A percentile compares a stretch with the other conserved stretches of the same genome.
Evolutionary conservation across 805 yeast species (phyloP).

Genomic region (Wickerhamomyces canadensis): DNA sequence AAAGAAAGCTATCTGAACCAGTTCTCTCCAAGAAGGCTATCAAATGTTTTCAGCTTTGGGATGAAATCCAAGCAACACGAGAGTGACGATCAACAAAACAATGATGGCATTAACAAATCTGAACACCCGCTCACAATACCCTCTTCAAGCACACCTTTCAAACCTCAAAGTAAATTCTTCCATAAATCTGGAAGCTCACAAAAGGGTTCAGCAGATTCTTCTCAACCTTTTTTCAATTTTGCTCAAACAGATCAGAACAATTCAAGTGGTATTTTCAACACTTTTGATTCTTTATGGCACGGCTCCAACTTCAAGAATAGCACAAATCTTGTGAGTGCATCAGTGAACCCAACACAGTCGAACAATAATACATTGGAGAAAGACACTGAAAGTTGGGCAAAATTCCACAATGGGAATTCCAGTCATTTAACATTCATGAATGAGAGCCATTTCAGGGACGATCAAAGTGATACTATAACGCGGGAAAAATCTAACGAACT

Average conservation of each 20-base stretch:
- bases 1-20: conserved; percentile 14
- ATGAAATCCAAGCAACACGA: conserved; percentile 10
- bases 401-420: conserved; percentile 7
- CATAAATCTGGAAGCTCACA: conserved; percentile 8
- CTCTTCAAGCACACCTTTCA: neutral
- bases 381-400: conserved; percentile 16
- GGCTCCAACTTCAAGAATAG: conserved; percentile 2
- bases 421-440: neutral
- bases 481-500: conserved; percentile 2
- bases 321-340: conserved; percentile 12
- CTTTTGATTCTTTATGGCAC: conserved; percentile 15
- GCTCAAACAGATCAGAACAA: neutral
- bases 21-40: conserved; percentile 27
- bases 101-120: neutral
- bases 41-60: conserved; percentile 25
- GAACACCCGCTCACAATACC: neutral
- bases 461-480: too few relatives aligned
- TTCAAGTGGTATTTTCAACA: conserved; percentile 4
- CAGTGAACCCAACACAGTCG: conserved; percentile 8
- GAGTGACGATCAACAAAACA: too few relatives aligned
- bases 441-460: too few relatives aligned
- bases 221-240: conserved; percentile 1
- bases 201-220: neutral
- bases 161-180: conserved; percentile 22
- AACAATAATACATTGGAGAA: conserved; percentile 8